Evolutionary conservation across 2,329 filamentous ascomycete genomes (phyloP).

Genomic region (Fusarium sp.): DNA sequence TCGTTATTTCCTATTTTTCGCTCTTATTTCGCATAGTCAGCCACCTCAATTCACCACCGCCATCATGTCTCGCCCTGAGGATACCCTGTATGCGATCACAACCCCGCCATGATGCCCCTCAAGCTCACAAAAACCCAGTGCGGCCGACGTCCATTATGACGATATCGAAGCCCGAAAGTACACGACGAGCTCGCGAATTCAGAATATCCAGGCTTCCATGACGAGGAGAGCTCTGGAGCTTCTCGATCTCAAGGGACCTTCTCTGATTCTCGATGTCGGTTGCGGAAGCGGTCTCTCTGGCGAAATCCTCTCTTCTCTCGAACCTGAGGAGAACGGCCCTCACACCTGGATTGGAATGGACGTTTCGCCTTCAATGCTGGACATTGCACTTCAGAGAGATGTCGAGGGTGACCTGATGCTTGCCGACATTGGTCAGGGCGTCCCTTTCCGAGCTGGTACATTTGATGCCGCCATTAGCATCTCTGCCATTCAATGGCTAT

Average conservation of each 20-base stretch:
- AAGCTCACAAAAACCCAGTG: constrained; percentile 63
- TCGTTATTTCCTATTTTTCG: background rate
- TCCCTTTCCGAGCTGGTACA: constrained; percentile 90
- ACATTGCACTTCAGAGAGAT: constrained; percentile 89
- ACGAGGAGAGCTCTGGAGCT: constrained; percentile 93
- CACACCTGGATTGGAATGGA: constrained; percentile 99
- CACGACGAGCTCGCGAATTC: constrained; percentile 94
- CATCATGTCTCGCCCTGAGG: constrained; percentile 96
- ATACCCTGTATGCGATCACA: constrained; percentile 76
- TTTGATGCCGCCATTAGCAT: constrained; percentile 98
- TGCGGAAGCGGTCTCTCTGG: constrained; percentile 95
- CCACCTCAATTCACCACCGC: background rate
- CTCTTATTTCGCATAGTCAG: rapidly evolving
- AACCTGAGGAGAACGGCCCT: constrained; percentile 79
- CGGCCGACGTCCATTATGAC: constrained; percentile 97
- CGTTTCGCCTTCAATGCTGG: constrained; percentile 95
- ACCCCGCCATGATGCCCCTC: constrained; percentile 41
- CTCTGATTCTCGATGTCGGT: constrained; percentile 94
- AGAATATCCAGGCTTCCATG: constrained; percentile 95
- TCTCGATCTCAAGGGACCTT: constrained; percentile 82
- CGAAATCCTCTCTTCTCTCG: constrained; percentile 85
- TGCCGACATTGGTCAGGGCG: constrained; percentile 93
- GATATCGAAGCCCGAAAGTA: constrained; percentile 97
- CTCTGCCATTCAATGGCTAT: constrained; percentile 97
- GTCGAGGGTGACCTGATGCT: constrained; percentile 95